Evolutionary conservation across 129 eudicot genomes (phyloP).

Genomic region (Helianthus tuberosus): DNA sequence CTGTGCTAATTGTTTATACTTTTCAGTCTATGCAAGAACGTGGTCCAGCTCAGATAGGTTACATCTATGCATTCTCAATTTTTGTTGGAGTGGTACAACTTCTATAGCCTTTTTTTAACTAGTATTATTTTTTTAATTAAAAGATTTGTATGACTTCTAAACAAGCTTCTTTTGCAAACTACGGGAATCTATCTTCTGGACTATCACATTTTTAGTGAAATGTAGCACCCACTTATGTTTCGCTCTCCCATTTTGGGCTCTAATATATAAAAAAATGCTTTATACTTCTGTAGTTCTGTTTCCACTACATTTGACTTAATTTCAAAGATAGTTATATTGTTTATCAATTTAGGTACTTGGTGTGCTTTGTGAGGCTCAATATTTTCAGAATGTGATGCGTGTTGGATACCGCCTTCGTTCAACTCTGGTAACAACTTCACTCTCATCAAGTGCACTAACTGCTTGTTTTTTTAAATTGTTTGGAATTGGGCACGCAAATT

Average conservation of each 20-base stretch:
- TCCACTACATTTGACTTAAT: neutral
- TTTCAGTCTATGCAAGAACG: conserved; percentile 85
- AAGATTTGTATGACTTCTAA: neutral
- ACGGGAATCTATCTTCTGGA: neutral
- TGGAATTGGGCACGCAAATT: neutral
- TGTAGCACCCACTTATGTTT: neutral
- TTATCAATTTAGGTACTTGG: conserved; percentile 70
- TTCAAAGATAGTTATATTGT: conserved; percentile 15
- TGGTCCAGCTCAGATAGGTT: conserved; percentile 81
- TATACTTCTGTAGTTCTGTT: neutral
- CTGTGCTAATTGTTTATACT: neutral
- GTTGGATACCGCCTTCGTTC: conserved; percentile 93
- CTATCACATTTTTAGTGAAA: neutral
- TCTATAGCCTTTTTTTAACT: conserved; percentile 5
- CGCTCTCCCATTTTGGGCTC: conserved; percentile 11
- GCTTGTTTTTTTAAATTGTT: neutral
- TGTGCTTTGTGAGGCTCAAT: conserved; percentile 88
- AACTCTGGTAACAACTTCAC: conserved; percentile 68
- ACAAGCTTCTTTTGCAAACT: conserved; percentile 1
- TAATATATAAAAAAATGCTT: neutral
- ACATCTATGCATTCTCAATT: conserved; percentile 74
- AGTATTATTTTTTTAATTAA: neutral
- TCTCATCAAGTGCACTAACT: conserved; percentile 5
- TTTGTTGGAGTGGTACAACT: conserved; percentile 82
- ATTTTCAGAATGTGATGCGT: conserved; percentile 98